These are phyloP conservation scores for Coffea eugenioides DNA, from an alignment of 257 asterid genomes.

Conservation along the genomic window DNA sequence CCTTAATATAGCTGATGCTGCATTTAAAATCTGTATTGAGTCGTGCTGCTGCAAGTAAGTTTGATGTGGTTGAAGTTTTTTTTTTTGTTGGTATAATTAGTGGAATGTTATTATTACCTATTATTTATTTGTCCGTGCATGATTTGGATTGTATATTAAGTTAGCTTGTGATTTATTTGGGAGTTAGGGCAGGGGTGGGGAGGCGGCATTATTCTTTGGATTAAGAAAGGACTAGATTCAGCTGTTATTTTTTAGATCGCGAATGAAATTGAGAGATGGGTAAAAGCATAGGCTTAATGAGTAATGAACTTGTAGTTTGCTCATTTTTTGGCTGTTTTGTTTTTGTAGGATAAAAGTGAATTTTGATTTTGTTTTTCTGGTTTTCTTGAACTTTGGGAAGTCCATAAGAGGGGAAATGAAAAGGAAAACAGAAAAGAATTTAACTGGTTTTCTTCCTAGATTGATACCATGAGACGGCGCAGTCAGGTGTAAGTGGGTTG, in stretches of 20 bases:
- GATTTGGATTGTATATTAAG: background rate
- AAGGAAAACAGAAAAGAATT: background rate
- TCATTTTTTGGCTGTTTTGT: background rate
- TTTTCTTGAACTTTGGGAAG: too few relatives aligned
- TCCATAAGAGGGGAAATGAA: too few relatives aligned
- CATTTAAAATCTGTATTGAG: background rate
- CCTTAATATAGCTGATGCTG: background rate
- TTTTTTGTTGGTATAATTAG: background rate
- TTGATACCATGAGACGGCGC: background rate
- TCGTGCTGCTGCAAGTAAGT: background rate
- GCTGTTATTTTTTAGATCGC: background rate
- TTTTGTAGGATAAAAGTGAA: background rate
- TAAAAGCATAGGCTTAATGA: background rate
- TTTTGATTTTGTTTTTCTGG: too few relatives aligned
- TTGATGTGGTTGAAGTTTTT: background rate
- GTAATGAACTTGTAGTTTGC: background rate
- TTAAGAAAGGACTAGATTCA: background rate
- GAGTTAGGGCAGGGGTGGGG: background rate
- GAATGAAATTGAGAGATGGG: background rate
- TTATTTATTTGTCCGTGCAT: background rate
- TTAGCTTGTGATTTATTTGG: background rate
- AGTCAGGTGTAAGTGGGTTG: background rate
- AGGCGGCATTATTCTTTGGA: background rate
- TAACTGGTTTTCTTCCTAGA: background rate
- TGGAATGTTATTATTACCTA: background rate